phyloP scores from a whole-genome alignment of 441 rosid species.

The Jatropha podagrica region DNA sequence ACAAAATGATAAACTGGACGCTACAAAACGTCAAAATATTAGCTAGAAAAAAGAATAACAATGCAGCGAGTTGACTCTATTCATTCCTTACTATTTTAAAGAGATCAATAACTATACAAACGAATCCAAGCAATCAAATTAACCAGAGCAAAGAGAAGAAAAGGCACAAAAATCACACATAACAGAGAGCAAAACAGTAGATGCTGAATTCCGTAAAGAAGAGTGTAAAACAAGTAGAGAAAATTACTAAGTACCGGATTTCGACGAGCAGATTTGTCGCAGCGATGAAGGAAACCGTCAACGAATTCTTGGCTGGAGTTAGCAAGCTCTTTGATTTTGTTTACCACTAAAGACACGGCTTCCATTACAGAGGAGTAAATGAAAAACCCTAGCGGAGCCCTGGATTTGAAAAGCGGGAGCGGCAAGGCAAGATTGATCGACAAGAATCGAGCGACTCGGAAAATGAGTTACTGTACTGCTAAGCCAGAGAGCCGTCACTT shows the following conservation, averaged over 20 bases:
- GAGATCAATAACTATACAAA: background rate
- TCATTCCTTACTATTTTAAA: background rate
- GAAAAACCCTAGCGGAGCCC: conserved; percentile 10
- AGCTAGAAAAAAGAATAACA: background rate
- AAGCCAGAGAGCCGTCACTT: too few relatives aligned
- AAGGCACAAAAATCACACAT: background rate
- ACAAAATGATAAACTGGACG: background rate
- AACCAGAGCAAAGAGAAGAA: background rate
- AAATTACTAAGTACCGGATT: conserved; percentile 60
- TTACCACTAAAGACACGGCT: conserved; percentile 42
- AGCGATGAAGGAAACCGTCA: conserved; percentile 38
- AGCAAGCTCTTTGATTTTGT: conserved; percentile 48
- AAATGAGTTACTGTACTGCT: too few relatives aligned
- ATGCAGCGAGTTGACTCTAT: too few relatives aligned
- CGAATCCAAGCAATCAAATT: background rate
- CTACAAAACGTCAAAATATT: background rate
- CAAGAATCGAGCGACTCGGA: too few relatives aligned
- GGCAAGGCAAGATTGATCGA: background rate
- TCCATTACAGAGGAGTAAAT: conserved; percentile 41
- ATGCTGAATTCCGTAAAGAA: background rate
- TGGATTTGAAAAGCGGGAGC: conserved; percentile 6
- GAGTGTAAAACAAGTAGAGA: background rate
- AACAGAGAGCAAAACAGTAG: background rate
- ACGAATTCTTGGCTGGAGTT: conserved; percentile 52
- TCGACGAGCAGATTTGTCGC: conserved; percentile 40